Evolutionary conservation across 495 filamentous ascomycete species (phyloP), one percentile per base, ranked within the genome.

Genomic region (Diplogelasinospora grovesii): DNA sequence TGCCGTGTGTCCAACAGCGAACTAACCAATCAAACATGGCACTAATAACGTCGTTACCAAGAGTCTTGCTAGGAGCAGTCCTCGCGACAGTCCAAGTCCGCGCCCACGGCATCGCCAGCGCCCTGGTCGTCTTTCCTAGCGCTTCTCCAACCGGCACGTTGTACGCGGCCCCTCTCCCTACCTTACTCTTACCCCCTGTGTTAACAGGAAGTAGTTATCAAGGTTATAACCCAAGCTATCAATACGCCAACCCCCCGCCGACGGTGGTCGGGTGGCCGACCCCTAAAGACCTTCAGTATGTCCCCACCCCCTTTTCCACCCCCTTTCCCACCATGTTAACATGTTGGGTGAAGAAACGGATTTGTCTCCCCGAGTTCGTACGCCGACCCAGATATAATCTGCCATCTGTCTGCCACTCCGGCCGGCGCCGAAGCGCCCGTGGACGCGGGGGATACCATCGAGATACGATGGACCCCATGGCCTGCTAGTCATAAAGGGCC

Each of bases 141-240:
- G n/a, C n/a, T n/a, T n/a, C n/a, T n/a, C 45, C 45, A 14, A 41
- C 28, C 13, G 47, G 51, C 10, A 57, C 51, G 13, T 57, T 55
- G 57, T 60, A 53, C 41, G 53, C 6, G 21, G 15, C 9, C 30
- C 34, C n/a, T n/a, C n/a, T n/a, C n/a, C n/a, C n/a, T n/a, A n/a
- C n/a, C n/a, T n/a, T n/a, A n/a, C n/a, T n/a, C n/a, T n/a, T n/a
- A n/a, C n/a, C n/a, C n/a, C n/a, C n/a, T n/a, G n/a, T n/a, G n/a
- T n/a, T n/a, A n/a, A n/a, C n/a, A n/a, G n/a, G n/a, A n/a, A n/a
- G n/a, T n/a, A 60, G 57, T 30, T 60, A 53, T 21, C 38, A 52
- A 41, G 53, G 53, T n/a, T 60, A 57, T 21, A 54, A 57, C 25
- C 53, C 53, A 13, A 54, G 43, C 14, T 57, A 54, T 22, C 57